phyloP scores from a whole-genome alignment of 2,329 filamentous ascomycete species.

The Cercospora canescens region DNA sequence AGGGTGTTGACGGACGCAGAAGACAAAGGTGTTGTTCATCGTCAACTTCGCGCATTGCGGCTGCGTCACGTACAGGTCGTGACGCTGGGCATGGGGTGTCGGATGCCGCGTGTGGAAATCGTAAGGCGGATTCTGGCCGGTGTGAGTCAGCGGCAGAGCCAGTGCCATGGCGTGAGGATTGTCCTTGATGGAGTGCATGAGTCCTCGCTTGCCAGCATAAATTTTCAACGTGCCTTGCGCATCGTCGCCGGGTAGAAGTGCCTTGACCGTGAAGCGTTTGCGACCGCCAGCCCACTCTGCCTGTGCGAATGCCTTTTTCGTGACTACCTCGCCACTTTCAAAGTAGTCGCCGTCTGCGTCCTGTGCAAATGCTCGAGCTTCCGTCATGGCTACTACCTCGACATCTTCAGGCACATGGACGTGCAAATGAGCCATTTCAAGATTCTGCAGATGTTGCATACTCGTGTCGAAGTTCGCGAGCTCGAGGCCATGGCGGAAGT shows the following conservation, averaged over 20 bases:
- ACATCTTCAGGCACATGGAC: constrained; percentile 86
- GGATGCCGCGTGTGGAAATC: constrained; percentile 92
- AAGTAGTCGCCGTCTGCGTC: constrained; percentile 91
- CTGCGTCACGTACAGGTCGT: constrained; percentile 95
- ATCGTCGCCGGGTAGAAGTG: constrained; percentile 86
- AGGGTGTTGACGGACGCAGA: constrained; percentile 90
- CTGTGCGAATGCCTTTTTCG: constrained; percentile 84
- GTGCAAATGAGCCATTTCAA: constrained; percentile 90
- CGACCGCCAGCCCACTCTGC: constrained; percentile 85
- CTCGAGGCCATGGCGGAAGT: constrained; percentile 78
- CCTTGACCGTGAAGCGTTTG: constrained; percentile 93
- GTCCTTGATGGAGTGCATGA: constrained; percentile 97
- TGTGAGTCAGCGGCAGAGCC: constrained; percentile 84
- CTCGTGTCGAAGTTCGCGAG: constrained; percentile 92
- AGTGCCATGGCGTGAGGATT: constrained; percentile 91
- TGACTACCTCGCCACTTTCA: constrained; percentile 83
- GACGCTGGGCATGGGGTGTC: constrained; percentile 93
- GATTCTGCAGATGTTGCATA: constrained; percentile 77
- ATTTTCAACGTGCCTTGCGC: constrained; percentile 84
- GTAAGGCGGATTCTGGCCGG: constrained; percentile 89
- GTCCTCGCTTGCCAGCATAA: constrained; percentile 88
- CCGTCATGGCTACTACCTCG: constrained; percentile 89
- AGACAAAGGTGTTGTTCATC: constrained; percentile 97
- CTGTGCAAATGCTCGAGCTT: constrained; percentile 74
- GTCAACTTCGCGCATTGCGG: constrained; percentile 88